phyloP scores from a whole-genome alignment of 1,284 basidiomycete genomes.

The Ganoderma multipileum region DNA sequence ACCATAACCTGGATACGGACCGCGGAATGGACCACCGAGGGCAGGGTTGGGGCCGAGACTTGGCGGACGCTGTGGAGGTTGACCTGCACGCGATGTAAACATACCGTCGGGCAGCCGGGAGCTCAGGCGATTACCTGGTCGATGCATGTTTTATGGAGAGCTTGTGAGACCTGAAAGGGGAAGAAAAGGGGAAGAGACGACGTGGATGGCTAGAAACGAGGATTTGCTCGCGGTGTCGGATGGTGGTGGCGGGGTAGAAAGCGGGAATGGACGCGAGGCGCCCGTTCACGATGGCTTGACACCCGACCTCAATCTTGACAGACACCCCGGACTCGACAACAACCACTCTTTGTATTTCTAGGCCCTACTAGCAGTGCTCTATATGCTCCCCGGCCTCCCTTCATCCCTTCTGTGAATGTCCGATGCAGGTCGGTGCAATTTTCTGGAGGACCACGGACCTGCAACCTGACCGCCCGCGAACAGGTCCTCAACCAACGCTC shows the following conservation, averaged over 20 bases:
- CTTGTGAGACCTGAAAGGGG: constrained; percentile 10
- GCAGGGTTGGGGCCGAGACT: constrained; percentile 71
- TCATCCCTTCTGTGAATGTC: background rate
- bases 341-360: constrained; percentile 22
- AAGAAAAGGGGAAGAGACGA: constrained; percentile 19
- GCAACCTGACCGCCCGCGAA: constrained; percentile 13
- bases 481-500: constrained; percentile 82
- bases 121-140: constrained; percentile 42
- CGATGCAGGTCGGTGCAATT: constrained; percentile 43
- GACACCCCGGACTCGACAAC: constrained; percentile 8
- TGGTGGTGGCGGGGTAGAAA: constrained; percentile 34
- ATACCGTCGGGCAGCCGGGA: constrained; percentile 26
- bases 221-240: constrained; percentile 30
- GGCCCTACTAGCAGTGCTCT: too few species aligned
- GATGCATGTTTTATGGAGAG: constrained; percentile 41
- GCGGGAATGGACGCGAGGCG: constrained; percentile 29
- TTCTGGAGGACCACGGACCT: background rate
- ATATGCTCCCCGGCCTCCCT: constrained; percentile 10
- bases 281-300: constrained; percentile 28
- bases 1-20: constrained; percentile 66
- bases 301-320: constrained; percentile 25
- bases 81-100: constrained; percentile 56
- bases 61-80: constrained; percentile 80
- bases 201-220: constrained; percentile 28
- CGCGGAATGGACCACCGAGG: constrained; percentile 68